Evolutionary conservation across 1,284 basidiomycete genomes (phyloP).

Genomic region (Ganoderma leucocontextum): DNA sequence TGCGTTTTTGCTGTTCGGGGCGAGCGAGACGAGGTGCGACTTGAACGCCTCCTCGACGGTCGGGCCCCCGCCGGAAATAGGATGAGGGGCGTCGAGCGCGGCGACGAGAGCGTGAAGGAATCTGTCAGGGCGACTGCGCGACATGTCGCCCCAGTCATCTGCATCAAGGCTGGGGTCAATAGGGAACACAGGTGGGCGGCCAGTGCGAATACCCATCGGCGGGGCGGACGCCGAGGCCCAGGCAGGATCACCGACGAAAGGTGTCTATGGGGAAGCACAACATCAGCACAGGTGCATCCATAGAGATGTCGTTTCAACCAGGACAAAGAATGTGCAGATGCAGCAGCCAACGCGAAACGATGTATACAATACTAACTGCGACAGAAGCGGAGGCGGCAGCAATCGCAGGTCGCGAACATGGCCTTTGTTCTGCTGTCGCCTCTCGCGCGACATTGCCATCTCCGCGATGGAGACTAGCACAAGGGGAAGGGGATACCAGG

Average conservation of each 20-base stretch:
- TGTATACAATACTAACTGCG: background rate
- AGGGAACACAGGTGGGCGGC: constrained; percentile 42
- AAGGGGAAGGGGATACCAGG: background rate
- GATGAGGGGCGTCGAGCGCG: constrained; percentile 64
- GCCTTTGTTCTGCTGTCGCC: background rate
- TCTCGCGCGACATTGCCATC: background rate
- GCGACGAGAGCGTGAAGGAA: constrained; percentile 64
- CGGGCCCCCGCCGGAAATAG: constrained; percentile 61
- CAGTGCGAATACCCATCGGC: constrained; percentile 39
- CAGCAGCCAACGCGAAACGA: background rate
- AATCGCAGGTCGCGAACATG: background rate
- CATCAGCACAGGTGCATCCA: constrained; percentile 5
- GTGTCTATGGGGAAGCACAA: constrained; percentile 19
- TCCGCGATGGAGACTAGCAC: background rate
- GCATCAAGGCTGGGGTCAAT: constrained; percentile 61
- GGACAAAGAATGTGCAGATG: background rate
- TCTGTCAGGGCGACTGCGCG: constrained; percentile 57
- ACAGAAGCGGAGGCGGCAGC: background rate
- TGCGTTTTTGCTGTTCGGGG: constrained; percentile 49
- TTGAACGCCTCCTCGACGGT: constrained; percentile 77
- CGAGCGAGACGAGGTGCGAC: constrained; percentile 69
- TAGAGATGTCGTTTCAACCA: background rate
- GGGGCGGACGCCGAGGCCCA: constrained; percentile 45
- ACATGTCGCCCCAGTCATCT: constrained; percentile 69
- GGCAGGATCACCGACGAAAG: constrained; percentile 29